These are phyloP conservation scores for Dipteronia sinensis DNA, from an alignment of 345 rosid species.

Conservation along the genomic window DNA sequence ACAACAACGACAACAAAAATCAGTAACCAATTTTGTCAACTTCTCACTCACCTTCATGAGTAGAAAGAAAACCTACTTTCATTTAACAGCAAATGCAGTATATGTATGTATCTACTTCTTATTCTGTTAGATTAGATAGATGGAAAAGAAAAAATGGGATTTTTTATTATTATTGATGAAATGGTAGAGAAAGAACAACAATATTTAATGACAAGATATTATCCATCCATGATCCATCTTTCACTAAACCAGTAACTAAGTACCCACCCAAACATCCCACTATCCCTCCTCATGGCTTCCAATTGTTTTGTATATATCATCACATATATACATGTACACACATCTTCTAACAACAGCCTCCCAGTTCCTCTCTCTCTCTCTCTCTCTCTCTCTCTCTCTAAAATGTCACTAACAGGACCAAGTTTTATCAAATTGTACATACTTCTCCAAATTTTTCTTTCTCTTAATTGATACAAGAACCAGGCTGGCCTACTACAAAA, in stretches of 20 bases:
- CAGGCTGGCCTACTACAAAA: constrained; percentile 46
- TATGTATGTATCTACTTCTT: constrained; percentile 18
- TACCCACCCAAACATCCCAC: constrained; percentile 51
- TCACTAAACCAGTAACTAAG: constrained; percentile 50
- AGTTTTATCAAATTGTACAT: constrained; percentile 46
- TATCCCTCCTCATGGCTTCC: constrained; percentile 48
- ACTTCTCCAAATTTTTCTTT: constrained; percentile 6
- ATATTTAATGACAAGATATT: constrained; percentile 41
- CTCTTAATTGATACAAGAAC: constrained; percentile 42
- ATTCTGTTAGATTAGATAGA: not conserved
- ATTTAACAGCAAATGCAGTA: constrained; percentile 19
- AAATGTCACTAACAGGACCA: constrained; percentile 25
- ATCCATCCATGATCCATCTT: constrained; percentile 29
- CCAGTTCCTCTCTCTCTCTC: constrained; percentile 34
- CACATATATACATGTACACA: constrained; percentile 62
- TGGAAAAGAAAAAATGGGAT: constrained; percentile 25
- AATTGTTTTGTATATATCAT: constrained; percentile 49
- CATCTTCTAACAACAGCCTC: constrained; percentile 43
- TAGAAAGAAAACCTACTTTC: constrained; percentile 31
- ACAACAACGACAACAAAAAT: not conserved
- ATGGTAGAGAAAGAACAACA: constrained; percentile 46
- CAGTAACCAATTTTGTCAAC: constrained; percentile 34
- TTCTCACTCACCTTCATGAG: constrained; percentile 10
- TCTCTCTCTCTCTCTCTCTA: constrained; percentile 27
- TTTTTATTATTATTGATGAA: constrained; percentile 47